Base-by-base conservation (phyloP, 1,284 basidiomycete species). In the Meripilus lineatus region DNA sequence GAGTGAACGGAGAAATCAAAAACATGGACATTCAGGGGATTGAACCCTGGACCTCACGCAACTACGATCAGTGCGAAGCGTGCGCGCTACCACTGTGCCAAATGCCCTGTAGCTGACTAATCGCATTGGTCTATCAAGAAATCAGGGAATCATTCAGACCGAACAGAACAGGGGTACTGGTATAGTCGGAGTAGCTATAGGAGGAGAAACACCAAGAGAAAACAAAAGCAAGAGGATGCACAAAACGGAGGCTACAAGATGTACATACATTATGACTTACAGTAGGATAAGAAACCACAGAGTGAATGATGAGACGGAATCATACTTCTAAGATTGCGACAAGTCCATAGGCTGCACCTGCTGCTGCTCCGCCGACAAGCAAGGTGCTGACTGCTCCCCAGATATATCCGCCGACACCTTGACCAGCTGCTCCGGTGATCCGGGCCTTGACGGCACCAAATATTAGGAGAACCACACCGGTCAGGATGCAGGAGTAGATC, bases 341-440 rank as follows among this genome's bases (percentile, higher is more conserved):
- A 48, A 97, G 83, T 1, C 73, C 84, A 61, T 90, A 97, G 2
- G 93, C 91, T 0, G 91, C 89, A 1, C 79, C 93, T 0, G 94
- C 92, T 0, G 94, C 93, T 0, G 89, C 68, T 22, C 91, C 93
- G 43, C 94, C 94, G 2, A 98, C 94, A 32, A 89, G 68, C 42
- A 95, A 69, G n/a, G 91, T 98, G 54, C 81, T 87, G 18, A 91
- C 59, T 1, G 92, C 90, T n/a, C 93, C 93, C 77, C 88, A 91
- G 7, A 89, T 61, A 58, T 79, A 89, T 42, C 72, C 80, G 46
- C 58, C 71, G 37, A 58, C 60, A 45, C 71, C 79, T 50, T 50
- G 57, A 2, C 80, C 79, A 30, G 89, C 89, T 6, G 76, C 79
- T 22, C 93, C 93, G 0, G 92, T 95, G 40, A 93, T 77, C 52